These are phyloP conservation scores for Asterochloris sp. DNA, from an alignment of 139 green algal genomes.

Conservation along the genomic window DNA sequence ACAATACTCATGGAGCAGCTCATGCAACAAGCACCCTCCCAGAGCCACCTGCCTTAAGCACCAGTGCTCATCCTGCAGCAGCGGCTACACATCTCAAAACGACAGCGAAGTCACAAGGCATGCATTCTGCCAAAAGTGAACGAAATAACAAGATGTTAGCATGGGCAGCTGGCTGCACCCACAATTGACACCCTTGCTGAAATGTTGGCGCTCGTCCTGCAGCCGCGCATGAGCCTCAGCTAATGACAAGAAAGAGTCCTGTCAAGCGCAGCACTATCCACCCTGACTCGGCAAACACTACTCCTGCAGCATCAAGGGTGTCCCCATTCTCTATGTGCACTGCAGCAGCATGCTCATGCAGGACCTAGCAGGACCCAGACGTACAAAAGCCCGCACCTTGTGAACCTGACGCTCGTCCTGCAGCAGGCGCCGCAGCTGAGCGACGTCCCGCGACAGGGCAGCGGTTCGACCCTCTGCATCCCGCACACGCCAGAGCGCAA, in stretches of 20 bases:
- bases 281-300: too few relatives aligned
- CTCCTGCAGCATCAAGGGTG: neutral
- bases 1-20: too few relatives aligned
- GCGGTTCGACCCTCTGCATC: slow-evolving; percentile 27
- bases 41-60: too few relatives aligned
- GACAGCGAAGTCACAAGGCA: too few relatives aligned
- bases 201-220: neutral
- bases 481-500: slow-evolving; percentile 26
- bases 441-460: slow-evolving; percentile 26
- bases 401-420: slow-evolving; percentile 50
- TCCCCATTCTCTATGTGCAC: neutral
- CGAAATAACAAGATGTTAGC: neutral
- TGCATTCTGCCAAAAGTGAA: too few relatives aligned
- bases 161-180: neutral
- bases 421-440: slow-evolving; percentile 43
- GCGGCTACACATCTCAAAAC: too few relatives aligned
- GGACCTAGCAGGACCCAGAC: neutral
- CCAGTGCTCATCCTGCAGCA: too few relatives aligned
- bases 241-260: neutral
- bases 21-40: too few relatives aligned
- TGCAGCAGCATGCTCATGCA: neutral
- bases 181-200: neutral
- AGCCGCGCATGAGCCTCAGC: neutral
- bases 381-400: neutral
- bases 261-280: neutral